phyloP scores from a whole-genome alignment of 148 eudicot species.

The Mesembryanthemum crystallinum region DNA sequence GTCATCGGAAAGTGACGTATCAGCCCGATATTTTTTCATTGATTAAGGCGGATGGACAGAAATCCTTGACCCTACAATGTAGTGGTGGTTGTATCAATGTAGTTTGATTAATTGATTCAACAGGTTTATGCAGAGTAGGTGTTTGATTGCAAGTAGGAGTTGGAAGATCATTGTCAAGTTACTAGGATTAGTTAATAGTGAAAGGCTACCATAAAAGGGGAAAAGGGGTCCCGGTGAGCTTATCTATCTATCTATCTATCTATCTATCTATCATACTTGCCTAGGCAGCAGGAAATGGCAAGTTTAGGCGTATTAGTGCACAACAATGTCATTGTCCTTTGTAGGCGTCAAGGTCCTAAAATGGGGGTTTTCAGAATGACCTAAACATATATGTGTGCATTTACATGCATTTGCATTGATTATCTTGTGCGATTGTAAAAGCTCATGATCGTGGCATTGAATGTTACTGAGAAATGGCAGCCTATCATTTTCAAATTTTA shows the following conservation, averaged over 20 bases:
- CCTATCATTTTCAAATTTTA: slow-evolving; percentile 7
- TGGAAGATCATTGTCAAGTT: slow-evolving; percentile 28
- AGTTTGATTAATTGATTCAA: background rate
- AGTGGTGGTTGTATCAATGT: background rate
- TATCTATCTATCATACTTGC: too few relatives aligned
- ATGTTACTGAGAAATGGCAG: background rate
- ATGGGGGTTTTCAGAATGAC: slow-evolving; percentile 26
- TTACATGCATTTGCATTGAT: slow-evolving; percentile 15
- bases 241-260: too few relatives aligned
- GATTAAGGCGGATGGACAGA: background rate
- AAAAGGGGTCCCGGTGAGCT: background rate
- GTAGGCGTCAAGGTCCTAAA: slow-evolving; percentile 27
- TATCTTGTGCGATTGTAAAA: background rate
- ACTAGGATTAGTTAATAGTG: slow-evolving; percentile 21
- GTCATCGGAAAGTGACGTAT: background rate
- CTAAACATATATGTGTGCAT: slow-evolving; percentile 1
- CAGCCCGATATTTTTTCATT: background rate
- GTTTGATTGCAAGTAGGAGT: slow-evolving; percentile 15
- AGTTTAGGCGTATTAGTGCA: slow-evolving; percentile 18
- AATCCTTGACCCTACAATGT: background rate
- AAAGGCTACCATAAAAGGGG: slow-evolving; percentile 1
- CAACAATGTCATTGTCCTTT: slow-evolving; percentile 26
- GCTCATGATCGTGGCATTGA: background rate
- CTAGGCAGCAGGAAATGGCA: slow-evolving; percentile 25
- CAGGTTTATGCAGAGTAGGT: background rate